Conservation (phyloP, 148 eudicot genomes). For the Amaranthus cruentus region DNA sequence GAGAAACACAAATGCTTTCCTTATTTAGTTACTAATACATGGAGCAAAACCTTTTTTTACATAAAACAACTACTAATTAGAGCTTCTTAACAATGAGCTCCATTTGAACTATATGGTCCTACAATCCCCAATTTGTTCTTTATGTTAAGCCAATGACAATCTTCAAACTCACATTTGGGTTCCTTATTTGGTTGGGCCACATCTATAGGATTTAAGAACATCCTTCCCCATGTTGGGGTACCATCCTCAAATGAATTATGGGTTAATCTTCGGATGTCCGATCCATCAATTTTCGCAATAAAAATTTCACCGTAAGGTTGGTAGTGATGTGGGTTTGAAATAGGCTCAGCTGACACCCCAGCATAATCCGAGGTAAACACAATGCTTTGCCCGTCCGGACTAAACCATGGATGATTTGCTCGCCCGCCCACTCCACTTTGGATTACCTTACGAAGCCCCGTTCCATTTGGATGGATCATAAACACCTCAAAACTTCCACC, state of each 20-base stretch:
- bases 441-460: constrained; percentile 66
- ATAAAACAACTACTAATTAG: background rate
- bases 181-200: constrained; percentile 38
- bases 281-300: constrained; percentile 56
- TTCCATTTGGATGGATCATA: constrained; percentile 71
- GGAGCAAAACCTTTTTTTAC: background rate
- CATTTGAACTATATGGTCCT: background rate
- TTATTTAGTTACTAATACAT: constrained; percentile 6
- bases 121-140: constrained; percentile 1
- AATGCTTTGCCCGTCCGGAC: constrained; percentile 64
- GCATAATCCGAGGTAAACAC: constrained; percentile 79
- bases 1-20: background rate
- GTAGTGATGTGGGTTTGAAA: constrained; percentile 72
- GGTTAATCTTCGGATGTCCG: constrained; percentile 55
- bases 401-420: constrained; percentile 81
- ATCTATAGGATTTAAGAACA: constrained; percentile 34
- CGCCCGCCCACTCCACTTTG: constrained; percentile 68
- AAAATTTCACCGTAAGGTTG: constrained; percentile 88
- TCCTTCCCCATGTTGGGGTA: constrained; percentile 82
- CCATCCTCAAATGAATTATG: constrained; percentile 89
- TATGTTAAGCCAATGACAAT: constrained; percentile 65
- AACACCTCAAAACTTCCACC: constrained; percentile 64
- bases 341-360: constrained; percentile 87
- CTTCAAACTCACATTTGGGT: constrained; percentile 51
- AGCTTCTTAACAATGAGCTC: constrained; percentile 1